Conservation (phyloP, 1,284 basidiomycete species). For the Ustilago vetiveriae region DNA sequence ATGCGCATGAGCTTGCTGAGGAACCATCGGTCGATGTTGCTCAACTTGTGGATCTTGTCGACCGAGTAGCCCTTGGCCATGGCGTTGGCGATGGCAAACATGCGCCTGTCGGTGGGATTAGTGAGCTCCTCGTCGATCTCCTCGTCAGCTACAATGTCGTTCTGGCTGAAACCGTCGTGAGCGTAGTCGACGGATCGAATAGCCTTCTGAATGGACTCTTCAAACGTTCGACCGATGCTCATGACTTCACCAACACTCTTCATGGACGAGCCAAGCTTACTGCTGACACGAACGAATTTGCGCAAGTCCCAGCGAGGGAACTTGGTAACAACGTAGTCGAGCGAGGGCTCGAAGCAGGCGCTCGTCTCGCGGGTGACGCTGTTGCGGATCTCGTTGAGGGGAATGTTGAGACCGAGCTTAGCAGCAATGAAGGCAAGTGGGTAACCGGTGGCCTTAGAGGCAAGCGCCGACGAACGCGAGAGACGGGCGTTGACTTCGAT, state of each 20-base stretch:
- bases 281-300: constrained; percentile 78
- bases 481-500: constrained; percentile 99
- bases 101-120: constrained; percentile 89
- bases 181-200: constrained; percentile 95
- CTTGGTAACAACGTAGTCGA: constrained; percentile 98
- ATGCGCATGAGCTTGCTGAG: constrained; percentile 79
- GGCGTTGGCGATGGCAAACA: constrained; percentile 89
- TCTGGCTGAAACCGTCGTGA: constrained; percentile 90
- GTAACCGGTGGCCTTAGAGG: constrained; percentile 98
- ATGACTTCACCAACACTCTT: constrained; percentile 99
- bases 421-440: constrained; percentile 98
- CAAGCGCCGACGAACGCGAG: constrained; percentile 94
- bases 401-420: constrained; percentile 94
- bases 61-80: constrained; percentile 90
- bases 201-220: constrained; percentile 97
- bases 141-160: constrained; percentile 76
- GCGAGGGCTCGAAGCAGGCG: constrained; percentile 96
- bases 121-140: constrained; percentile 84
- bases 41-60: constrained; percentile 95
- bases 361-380: constrained; percentile 94
- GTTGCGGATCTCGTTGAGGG: constrained; percentile 97
- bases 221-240: constrained; percentile 97
- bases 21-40: constrained; percentile 98
- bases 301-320: constrained; percentile 99
- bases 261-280: constrained; percentile 71